These are phyloP conservation scores for Calonectria fujianensis DNA, from an alignment of 2,329 filamentous ascomycete genomes.

Conservation along the genomic window DNA sequence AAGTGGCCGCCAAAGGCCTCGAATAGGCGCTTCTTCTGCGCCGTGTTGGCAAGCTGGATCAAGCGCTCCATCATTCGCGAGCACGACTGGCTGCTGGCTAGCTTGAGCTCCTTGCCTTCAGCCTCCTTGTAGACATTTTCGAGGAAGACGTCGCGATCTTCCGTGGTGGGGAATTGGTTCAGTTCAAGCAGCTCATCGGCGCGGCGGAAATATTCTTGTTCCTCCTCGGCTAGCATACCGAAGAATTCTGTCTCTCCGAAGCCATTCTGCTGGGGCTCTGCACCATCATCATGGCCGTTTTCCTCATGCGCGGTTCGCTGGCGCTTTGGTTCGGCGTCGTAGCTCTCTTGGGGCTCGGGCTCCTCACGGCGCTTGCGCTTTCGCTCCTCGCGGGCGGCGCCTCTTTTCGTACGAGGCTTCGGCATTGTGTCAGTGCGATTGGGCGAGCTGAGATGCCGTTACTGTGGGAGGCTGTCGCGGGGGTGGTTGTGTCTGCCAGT, in stretches of 20 bases:
- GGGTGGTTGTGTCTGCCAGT: slow-evolving; percentile 43
- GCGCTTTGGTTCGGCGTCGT: slow-evolving; percentile 52
- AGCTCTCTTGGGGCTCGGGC: slow-evolving; percentile 43
- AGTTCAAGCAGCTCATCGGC: slow-evolving; percentile 93
- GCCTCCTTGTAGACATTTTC: slow-evolving; percentile 91
- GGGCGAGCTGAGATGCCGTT: slow-evolving; percentile 29
- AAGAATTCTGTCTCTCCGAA: slow-evolving; percentile 85
- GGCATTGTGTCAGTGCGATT: slow-evolving; percentile 59
- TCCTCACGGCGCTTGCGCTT: slow-evolving; percentile 63
- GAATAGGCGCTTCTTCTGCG: slow-evolving; percentile 91
- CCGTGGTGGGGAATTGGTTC: slow-evolving; percentile 87
- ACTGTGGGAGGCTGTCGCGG: slow-evolving; percentile 41
- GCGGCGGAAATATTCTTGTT: slow-evolving; percentile 95
- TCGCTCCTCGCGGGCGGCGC: slow-evolving; percentile 62
- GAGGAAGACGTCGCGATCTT: slow-evolving; percentile 83
- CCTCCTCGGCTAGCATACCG: slow-evolving; percentile 92
- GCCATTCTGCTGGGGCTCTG: slow-evolving; percentile 52
- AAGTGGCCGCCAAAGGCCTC: slow-evolving; percentile 91
- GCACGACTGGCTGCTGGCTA: slow-evolving; percentile 96
- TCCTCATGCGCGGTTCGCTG: slow-evolving; percentile 51
- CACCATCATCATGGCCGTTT: slow-evolving; percentile 50
- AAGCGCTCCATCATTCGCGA: slow-evolving; percentile 94
- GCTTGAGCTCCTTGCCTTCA: slow-evolving; percentile 93
- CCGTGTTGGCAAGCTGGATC: slow-evolving; percentile 85
- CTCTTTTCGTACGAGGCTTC: slow-evolving; percentile 66